Conservation (phyloP, 345 rosid species). For the Schrenkiella parvula region DNA sequence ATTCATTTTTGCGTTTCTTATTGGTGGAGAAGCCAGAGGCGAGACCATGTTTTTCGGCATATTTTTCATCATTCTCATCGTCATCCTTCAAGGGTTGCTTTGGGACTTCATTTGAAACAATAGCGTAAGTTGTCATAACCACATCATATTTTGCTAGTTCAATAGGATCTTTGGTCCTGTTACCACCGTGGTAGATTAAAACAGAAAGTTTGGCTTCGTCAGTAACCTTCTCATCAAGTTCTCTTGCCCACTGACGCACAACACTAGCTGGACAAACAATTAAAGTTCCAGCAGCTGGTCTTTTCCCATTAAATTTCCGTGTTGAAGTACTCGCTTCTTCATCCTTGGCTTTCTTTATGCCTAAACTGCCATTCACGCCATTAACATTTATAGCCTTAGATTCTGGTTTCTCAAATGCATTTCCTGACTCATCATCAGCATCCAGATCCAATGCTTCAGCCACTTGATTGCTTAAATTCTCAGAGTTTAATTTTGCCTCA, state of each 20-base stretch:
- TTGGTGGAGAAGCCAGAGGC: conserved; percentile 55
- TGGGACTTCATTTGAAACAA: conserved; percentile 91
- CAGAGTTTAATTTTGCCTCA: conserved; percentile 54
- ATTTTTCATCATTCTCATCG: conserved; percentile 67
- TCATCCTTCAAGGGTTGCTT: conserved; percentile 77
- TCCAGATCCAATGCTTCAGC: conserved; percentile 83
- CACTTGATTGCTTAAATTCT: conserved; percentile 40
- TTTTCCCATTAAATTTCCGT: conserved; percentile 36
- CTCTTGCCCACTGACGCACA: conserved; percentile 94
- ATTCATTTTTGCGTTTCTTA: conserved; percentile 53
- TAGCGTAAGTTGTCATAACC: conserved; percentile 85
- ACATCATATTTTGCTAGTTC: conserved; percentile 88
- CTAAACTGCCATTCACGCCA: conserved; percentile 31
- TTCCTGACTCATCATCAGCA: conserved; percentile 58
- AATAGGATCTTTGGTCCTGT: conserved; percentile 77
- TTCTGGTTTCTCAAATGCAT: conserved; percentile 11
- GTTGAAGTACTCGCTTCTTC: conserved; percentile 59
- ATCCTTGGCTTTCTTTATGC: conserved; percentile 37
- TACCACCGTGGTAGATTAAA: conserved; percentile 85
- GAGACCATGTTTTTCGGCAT: conserved; percentile 55
- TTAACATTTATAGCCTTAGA: conserved; percentile 34
- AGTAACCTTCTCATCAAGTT: conserved; percentile 82
- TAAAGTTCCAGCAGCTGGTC: conserved; percentile 88
- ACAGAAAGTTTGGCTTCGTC: conserved; percentile 61
- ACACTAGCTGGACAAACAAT: conserved; percentile 97